Percentiles rank a stretch among this genome's conserved stretches.
phyloP scores from a whole-genome alignment of 495 filamentous ascomycete species.

The Neurospora sp. region DNA sequence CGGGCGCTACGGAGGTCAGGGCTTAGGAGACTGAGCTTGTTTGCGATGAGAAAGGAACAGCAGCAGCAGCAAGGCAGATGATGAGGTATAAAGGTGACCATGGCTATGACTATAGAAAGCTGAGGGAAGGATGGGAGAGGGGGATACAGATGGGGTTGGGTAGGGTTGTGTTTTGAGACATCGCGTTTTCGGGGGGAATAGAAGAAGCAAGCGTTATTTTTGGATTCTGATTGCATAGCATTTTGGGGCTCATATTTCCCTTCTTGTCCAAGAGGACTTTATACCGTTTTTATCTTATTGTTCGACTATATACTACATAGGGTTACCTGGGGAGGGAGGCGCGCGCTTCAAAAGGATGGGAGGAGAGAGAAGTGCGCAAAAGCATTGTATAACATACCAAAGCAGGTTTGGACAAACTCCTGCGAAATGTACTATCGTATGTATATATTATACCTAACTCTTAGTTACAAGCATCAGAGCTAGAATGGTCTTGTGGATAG shows the following conservation, averaged over 20 bases:
- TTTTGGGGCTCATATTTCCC: neutral
- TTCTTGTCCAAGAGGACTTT: neutral
- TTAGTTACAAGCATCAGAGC: neutral
- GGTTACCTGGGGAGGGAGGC: neutral
- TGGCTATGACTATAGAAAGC: neutral
- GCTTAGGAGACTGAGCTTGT: neutral
- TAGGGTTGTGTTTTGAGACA: neutral
- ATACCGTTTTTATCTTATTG: neutral
- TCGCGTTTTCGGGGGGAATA: neutral
- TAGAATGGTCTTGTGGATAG: neutral
- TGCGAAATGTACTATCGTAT: neutral
- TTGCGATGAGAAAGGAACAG: neutral
- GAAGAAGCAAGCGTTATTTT: neutral
- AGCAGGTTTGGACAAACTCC: neutral
- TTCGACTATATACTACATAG: neutral
- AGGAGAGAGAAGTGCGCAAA: neutral
- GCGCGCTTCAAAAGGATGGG: neutral
- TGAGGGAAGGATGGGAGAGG: neutral
- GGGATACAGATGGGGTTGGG: neutral
- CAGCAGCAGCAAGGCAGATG: neutral
- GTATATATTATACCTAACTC: neutral
- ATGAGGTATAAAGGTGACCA: neutral
- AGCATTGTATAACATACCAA: neutral
- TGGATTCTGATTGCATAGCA: neutral
- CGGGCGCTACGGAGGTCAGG: conserved; percentile 15